A percentile compares a stretch with the other conserved stretches of the same genome.
Evolutionary conservation across 2,329 filamentous ascomycete species (phyloP).

Genomic region (Clarireedia hainanense): DNA sequence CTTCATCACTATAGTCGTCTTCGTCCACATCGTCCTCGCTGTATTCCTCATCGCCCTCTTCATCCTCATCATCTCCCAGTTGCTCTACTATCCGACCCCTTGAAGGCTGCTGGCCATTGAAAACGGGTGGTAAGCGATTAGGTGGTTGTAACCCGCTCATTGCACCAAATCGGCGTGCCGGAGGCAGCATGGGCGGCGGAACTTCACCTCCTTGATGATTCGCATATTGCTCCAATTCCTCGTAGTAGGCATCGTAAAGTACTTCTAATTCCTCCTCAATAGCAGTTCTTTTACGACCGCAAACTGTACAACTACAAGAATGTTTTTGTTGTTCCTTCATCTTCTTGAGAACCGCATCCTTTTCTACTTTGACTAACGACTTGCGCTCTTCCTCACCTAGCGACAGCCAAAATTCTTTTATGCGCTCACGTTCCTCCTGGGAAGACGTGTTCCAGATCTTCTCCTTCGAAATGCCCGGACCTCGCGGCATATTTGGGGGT

Average conservation of each 20-base stretch:
- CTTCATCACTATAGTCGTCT: constrained; percentile 62
- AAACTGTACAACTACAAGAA: constrained; percentile 96
- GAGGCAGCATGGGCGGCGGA: constrained; percentile 60
- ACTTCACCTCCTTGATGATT: constrained; percentile 70
- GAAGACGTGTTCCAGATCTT: constrained; percentile 98
- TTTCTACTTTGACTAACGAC: constrained; percentile 94
- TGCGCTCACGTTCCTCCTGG: constrained; percentile 88
- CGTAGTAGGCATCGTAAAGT: constrained; percentile 96
- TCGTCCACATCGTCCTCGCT: constrained; percentile 47
- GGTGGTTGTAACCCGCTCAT: constrained; percentile 48
- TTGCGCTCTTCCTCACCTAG: constrained; percentile 91
- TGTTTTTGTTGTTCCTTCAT: constrained; percentile 99
- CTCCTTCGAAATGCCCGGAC: constrained; percentile 44
- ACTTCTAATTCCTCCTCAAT: constrained; percentile 98
- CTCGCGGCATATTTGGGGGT: constrained; percentile 34
- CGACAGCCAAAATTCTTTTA: constrained; percentile 97
- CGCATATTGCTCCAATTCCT: constrained; percentile 95
- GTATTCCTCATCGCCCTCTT: constrained; percentile 38
- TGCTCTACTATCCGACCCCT: constrained; percentile 67
- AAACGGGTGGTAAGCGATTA: constrained; percentile 49
- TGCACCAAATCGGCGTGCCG: constrained; percentile 54
- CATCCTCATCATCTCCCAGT: constrained; percentile 37
- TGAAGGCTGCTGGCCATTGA: constrained; percentile 60
- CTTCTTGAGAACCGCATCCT: constrained; percentile 94
- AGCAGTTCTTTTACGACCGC: constrained; percentile 88